Base-by-base conservation (phyloP, 2,329 filamentous ascomycete genomes). In the Penicillium sp. region DNA sequence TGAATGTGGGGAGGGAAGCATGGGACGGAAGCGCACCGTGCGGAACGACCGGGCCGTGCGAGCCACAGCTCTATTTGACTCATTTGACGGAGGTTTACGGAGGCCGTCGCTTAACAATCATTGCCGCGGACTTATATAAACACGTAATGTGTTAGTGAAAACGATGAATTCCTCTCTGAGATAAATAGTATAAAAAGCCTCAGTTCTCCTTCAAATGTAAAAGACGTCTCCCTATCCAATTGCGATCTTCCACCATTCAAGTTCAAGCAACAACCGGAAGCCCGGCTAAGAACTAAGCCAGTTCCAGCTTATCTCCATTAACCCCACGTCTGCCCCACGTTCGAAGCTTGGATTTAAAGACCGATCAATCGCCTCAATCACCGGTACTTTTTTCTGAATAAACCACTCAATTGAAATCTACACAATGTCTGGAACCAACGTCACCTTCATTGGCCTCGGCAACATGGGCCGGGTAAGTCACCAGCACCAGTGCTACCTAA, bases 401-500 rank as follows among this genome's bases (percentile, higher is more conserved):
- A 49, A 19, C 6, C 1, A 13, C 42, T 14, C 45, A 31, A 53
- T 49, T 29, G 7, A 42, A 43, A 33, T 25, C 29, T 19, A 19
- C 11, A 37, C 26, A 29, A 73, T 72, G 70, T 61, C 69, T 26
- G 69, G 66, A 54, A 63, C 66, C 62, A 85, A 83, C 74, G 69
- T 95, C 51, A 82, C 91, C 66, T 96, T 87, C 86, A 86, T 96
- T 54, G 92, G 92, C 56, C 83, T 96, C 50, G 92, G 92, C 52
- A 96, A 96, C 73, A 96, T 96, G 86, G 92, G 91, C 64, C 83
- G 88, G 70, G 90, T 89, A 78, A 78, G 84, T 76, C 29, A 42
- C 7, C n/a, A 46, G n/a, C 35, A 33, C 14, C 7, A 8, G 11
- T 29, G 9, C 29, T 33, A 14, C 29, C 19, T 19, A 19, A 42